phyloP scores from a whole-genome alignment of 2,329 filamentous ascomycete genomes.

The Fusarium duplospermum region DNA sequence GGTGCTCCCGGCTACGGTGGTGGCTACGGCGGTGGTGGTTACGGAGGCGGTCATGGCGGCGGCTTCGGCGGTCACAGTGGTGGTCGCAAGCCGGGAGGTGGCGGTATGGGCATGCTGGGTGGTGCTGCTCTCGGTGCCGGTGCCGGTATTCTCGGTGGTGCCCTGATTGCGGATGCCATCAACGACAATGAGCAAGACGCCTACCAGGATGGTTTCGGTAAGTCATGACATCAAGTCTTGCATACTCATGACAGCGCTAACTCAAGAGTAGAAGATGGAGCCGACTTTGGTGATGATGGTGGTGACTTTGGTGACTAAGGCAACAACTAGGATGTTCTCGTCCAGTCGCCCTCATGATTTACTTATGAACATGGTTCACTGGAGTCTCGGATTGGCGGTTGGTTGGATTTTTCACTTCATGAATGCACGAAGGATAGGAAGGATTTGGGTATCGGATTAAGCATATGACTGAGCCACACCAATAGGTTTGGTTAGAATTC shows the following conservation, averaged over 20 bases:
- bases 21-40: not conserved
- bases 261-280: conserved; percentile 46
- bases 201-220: conserved; percentile 60
- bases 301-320: conserved; percentile 33
- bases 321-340: not conserved
- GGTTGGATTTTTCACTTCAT: conserved; percentile 11
- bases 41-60: conserved; percentile 46
- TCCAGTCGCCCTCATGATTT: not conserved
- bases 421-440: conserved; percentile 1
- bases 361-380: conserved; percentile 15
- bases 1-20: conserved; percentile 44
- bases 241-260: conserved; percentile 24
- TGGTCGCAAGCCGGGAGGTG: conserved; percentile 55
- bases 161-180: conserved; percentile 75
- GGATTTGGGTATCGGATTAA: conserved; percentile 7
- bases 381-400: not conserved
- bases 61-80: conserved; percentile 32
- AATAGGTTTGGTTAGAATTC: not conserved
- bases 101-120: conserved; percentile 74
- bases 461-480: not conserved
- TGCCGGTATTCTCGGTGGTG: conserved; percentile 83
- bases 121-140: conserved; percentile 83
- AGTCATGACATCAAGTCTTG: conserved; percentile 29
- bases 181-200: conserved; percentile 70
- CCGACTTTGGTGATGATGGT: conserved; percentile 44